Evolutionary conservation across 768 basidiomycete genomes (phyloP).

Genomic region (Podaxis pistillaris): DNA sequence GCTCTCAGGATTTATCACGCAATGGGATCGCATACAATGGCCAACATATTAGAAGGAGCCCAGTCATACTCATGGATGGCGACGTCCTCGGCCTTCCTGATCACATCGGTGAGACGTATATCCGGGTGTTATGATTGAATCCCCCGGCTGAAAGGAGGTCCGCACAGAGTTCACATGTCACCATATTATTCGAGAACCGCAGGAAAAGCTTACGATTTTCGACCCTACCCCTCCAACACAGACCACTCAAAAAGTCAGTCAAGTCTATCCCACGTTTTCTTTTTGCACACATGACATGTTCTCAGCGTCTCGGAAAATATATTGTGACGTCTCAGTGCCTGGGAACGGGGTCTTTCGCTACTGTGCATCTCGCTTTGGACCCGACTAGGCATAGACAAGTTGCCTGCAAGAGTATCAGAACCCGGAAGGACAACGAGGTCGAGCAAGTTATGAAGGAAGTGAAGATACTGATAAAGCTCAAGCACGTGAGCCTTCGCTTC

Average conservation of each 20-base stretch:
- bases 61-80: conserved; percentile 75
- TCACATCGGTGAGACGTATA: conserved; percentile 38
- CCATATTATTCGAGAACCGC: conserved; percentile 52
- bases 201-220: conserved; percentile 53
- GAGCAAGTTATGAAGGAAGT: conserved; percentile 76
- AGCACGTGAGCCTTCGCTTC: conserved; percentile 52
- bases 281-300: background rate
- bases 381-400: conserved; percentile 64
- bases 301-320: conserved; percentile 63
- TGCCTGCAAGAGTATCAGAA: conserved; percentile 80
- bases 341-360: conserved; percentile 80
- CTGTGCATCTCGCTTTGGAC: conserved; percentile 77
- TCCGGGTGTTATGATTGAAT: background rate
- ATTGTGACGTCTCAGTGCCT: conserved; percentile 77
- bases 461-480: conserved; percentile 63
- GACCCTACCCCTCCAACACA: conserved; percentile 61
- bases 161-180: conserved; percentile 63
- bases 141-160: background rate
- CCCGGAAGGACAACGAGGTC: conserved; percentile 56
- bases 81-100: conserved; percentile 68
- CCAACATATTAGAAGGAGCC: conserved; percentile 61
- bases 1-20: conserved; percentile 64
- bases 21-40: conserved; percentile 76
- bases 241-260: conserved; percentile 50
- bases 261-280: background rate